Evolutionary conservation across 129 eudicot species (phyloP).

Genomic region (Chrysanthemum lavandulifolium): DNA sequence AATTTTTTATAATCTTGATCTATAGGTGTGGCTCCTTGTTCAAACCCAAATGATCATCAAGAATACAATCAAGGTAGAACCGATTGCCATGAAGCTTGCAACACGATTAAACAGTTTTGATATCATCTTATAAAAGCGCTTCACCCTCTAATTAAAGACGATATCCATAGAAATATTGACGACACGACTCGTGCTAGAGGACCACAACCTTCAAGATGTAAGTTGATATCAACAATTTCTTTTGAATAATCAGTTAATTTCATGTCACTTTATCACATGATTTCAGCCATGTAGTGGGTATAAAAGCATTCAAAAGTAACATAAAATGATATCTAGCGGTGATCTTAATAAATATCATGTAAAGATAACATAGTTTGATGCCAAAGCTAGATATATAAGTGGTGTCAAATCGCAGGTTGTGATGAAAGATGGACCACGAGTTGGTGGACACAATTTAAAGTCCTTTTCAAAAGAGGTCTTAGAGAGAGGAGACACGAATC

Average conservation of each 20-base stretch:
- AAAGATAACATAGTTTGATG: constrained; percentile 3
- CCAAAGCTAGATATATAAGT: constrained; percentile 22
- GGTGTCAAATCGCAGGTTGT: constrained; percentile 40
- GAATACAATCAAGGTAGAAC: constrained; percentile 38
- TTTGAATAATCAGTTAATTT: constrained; percentile 15
- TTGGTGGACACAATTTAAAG: constrained; percentile 93
- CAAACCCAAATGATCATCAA: constrained; percentile 50
- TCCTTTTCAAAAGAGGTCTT: constrained; percentile 74
- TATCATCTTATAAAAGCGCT: constrained; percentile 65
- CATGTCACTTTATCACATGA: constrained; percentile 23
- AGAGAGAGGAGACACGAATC: constrained; percentile 87
- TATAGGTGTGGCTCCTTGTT: constrained; percentile 63
- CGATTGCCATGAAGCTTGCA: constrained; percentile 55
- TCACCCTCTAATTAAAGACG: constrained; percentile 56
- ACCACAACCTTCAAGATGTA: constrained; percentile 63
- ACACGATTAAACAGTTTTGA: constrained; percentile 48
- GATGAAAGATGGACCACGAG: constrained; percentile 75
- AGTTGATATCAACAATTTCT: constrained; percentile 25
- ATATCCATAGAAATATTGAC: constrained; percentile 36
- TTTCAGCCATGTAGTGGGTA: constrained; percentile 11
- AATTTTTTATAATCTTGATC: not conserved
- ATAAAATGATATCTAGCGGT: constrained; percentile 4
- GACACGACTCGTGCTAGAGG: constrained; percentile 32
- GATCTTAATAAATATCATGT: constrained; percentile 16
- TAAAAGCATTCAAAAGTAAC: constrained; percentile 11